Conservation (phyloP, 805 yeast species). For the Wickerhamiella azyma region DNA sequence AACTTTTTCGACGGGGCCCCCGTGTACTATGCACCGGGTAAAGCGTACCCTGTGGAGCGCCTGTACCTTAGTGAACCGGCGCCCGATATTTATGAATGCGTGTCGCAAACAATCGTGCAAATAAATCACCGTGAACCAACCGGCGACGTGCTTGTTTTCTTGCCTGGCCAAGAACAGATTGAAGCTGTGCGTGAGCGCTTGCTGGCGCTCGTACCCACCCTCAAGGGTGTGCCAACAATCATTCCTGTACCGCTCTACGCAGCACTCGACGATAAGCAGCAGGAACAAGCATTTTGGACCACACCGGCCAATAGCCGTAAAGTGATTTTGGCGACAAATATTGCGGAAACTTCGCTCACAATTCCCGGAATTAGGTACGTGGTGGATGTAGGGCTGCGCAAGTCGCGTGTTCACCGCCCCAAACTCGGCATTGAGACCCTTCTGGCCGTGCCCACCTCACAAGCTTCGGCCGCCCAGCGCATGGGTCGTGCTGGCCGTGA, state of each 20-base stretch:
- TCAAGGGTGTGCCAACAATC: conserved; percentile 62
- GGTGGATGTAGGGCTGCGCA: conserved; percentile 81
- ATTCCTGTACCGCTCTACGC: conserved; percentile 84
- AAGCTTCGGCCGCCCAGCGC: conserved; percentile 88
- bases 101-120: conserved; percentile 61
- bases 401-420: conserved; percentile 91
- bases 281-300: conserved; percentile 62
- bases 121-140: conserved; percentile 63
- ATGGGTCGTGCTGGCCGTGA: conserved; percentile 99
- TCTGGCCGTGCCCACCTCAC: conserved; percentile 81
- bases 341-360: conserved; percentile 96
- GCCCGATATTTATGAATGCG: conserved; percentile 74
- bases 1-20: conserved; percentile 62
- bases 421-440: conserved; percentile 85
- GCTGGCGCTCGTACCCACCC: conserved; percentile 34
- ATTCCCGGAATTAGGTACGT: conserved; percentile 90
- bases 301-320: conserved; percentile 59
- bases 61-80: conserved; percentile 48
- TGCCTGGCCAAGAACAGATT: conserved; percentile 96
- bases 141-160: conserved; percentile 85
- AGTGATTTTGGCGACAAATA: conserved; percentile 82
- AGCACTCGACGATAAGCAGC: conserved; percentile 76
- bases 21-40: conserved; percentile 79
- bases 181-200: conserved; percentile 64
- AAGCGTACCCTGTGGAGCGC: conserved; percentile 71